These are phyloP conservation scores for Dryas integrifolia DNA, from an alignment of 331 rosid genomes.

Conservation along the genomic window DNA sequence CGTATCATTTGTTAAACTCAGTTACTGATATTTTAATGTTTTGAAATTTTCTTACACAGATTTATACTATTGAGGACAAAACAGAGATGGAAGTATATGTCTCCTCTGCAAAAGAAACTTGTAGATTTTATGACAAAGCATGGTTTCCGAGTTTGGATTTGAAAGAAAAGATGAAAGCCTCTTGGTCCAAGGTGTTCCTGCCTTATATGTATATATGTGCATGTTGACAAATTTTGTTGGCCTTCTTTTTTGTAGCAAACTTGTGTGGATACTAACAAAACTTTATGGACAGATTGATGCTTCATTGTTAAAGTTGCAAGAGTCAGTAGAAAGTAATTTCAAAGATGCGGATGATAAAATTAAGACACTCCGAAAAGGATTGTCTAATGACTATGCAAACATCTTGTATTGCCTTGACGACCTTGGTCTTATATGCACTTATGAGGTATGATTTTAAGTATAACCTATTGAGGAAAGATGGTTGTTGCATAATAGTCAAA, in stretches of 20 bases:
- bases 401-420: slow-evolving; percentile 72
- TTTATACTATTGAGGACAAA: slow-evolving; percentile 65
- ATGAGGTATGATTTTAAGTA: slow-evolving; percentile 61
- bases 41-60: slow-evolving; percentile 39
- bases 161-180: slow-evolving; percentile 68
- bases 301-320: slow-evolving; percentile 49
- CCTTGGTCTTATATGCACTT: slow-evolving; percentile 79
- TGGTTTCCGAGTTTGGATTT: slow-evolving; percentile 40
- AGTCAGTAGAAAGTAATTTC: slow-evolving; percentile 32
- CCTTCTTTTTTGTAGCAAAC: not conserved
- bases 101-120: slow-evolving; percentile 61
- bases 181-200: slow-evolving; percentile 61
- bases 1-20: slow-evolving; percentile 3
- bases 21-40: not conserved
- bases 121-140: slow-evolving; percentile 56
- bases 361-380: slow-evolving; percentile 45
- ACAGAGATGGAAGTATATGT: slow-evolving; percentile 53
- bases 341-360: slow-evolving; percentile 48
- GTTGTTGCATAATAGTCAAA: slow-evolving; percentile 8
- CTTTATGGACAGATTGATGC: slow-evolving; percentile 53
- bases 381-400: slow-evolving; percentile 57
- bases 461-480: not conserved
- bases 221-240: slow-evolving; percentile 1
- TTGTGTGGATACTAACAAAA: slow-evolving; percentile 22
- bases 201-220: slow-evolving; percentile 2